phyloP scores from a whole-genome alignment of 2,329 filamentous ascomycete genomes.

The Paecilomyces niveus region DNA sequence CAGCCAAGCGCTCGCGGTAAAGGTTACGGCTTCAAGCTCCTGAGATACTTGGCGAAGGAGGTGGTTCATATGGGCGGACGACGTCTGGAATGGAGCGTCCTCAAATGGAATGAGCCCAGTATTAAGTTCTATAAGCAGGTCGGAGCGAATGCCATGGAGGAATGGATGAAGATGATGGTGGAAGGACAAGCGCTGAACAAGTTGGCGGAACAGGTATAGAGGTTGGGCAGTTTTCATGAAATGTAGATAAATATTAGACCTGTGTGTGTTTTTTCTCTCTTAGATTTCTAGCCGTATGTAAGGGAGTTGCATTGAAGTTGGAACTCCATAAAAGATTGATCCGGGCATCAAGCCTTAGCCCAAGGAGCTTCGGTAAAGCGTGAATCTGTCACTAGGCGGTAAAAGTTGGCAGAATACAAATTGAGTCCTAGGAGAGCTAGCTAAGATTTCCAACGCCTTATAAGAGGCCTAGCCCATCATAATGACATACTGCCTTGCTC shows the following conservation, averaged over 20 bases:
- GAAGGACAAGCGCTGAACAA: constrained; percentile 37
- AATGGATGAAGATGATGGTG: constrained; percentile 46
- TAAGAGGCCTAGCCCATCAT: too few species aligned
- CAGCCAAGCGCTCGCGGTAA: constrained; percentile 60
- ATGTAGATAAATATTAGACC: neutral
- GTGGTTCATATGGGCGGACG: constrained; percentile 64
- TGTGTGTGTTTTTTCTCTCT: too few species aligned
- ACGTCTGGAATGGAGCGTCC: constrained; percentile 80
- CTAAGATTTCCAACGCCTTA: too few species aligned
- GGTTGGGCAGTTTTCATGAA: neutral
- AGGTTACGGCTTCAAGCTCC: constrained; percentile 71
- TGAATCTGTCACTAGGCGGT: too few species aligned
- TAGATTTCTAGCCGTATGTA: too few species aligned
- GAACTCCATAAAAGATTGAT: too few species aligned
- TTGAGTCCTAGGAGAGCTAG: too few species aligned
- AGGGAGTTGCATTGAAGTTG: too few species aligned
- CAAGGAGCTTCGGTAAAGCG: too few species aligned
- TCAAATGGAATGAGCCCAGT: constrained; percentile 89
- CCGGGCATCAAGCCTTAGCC: too few species aligned
- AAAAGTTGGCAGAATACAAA: too few species aligned
- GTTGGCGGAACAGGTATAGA: constrained; percentile 24
- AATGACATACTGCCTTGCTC: too few species aligned
- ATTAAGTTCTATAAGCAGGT: constrained; percentile 69
- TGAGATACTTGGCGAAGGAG: constrained; percentile 73
- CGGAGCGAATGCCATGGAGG: constrained; percentile 39